Evolutionary conservation across 352 stramenopile species (phyloP), one percentile per base, ranked within the genome.

Genomic region (Phytophthora litchii): DNA sequence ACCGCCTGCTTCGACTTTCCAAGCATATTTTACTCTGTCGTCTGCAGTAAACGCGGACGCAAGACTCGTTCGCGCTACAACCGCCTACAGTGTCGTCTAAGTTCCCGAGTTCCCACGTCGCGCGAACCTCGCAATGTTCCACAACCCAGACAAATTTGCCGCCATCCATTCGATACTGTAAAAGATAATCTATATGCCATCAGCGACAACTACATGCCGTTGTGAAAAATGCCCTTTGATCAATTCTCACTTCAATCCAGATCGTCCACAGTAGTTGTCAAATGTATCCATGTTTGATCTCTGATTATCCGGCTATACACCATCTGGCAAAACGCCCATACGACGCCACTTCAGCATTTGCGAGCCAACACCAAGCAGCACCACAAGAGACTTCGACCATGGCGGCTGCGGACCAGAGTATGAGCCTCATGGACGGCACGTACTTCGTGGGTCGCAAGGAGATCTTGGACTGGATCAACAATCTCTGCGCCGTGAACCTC

Each of bases 401-500:
- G 85, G 77, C 83, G 51, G 76, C 81, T 34, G 80, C 83, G 21
- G 87, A 94, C 59, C 83, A 95, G 80, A 91, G 78, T 66, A 95
- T 95, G 74, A 92, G 89, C 52, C 97, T 98, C 78, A 98, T 98
- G 95, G 94, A 98, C 75, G 87, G 89, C 58, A 97, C 95, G 58
- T 98, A 98, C 84, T 98, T 98, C 79, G 94, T 98, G 41, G 96
- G 94, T 6, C 90, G 96, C 20, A 98, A 97, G 55, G 96, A 99
- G 71, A 97, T 99, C 56, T 70, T 99, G 32, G 92, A 99, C 51
- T 99, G 98, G 94, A 88, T 99, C 58, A 99, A 99, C 76, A 71
- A 67, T n/a, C 88, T 97, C 14, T 93, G 98, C 55, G 76, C 89
- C 53, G 78, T 98, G 23, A 96, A 90, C 60, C 83, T 99, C 7